phyloP scores from a whole-genome alignment of 345 rosid genomes.

The Camelina laxa region DNA sequence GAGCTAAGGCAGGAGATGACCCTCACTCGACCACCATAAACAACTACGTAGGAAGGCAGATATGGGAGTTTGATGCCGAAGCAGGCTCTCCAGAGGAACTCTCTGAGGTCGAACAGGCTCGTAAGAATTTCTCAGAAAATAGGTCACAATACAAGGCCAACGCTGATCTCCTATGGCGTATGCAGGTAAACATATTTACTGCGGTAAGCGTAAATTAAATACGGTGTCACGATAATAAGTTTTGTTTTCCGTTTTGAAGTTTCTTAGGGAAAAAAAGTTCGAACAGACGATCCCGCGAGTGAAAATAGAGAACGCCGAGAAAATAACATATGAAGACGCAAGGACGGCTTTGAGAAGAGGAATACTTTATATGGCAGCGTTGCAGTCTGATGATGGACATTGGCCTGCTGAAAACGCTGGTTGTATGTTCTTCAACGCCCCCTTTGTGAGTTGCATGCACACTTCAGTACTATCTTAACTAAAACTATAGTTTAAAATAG shows the following conservation, averaged over 20 bases:
- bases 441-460: constrained; percentile 37
- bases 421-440: constrained; percentile 58
- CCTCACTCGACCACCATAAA: constrained; percentile 45
- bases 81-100: constrained; percentile 45
- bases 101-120: constrained; percentile 33
- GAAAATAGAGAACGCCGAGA: constrained; percentile 23
- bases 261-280: constrained; percentile 35
- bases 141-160: neutral
- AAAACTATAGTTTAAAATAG: neutral
- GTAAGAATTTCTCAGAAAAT: neutral
- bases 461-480: neutral
- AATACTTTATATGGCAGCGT: constrained; percentile 36
- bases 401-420: constrained; percentile 54
- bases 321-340: constrained; percentile 22
- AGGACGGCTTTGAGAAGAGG: constrained; percentile 37
- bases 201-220: neutral
- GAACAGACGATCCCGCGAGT: constrained; percentile 37
- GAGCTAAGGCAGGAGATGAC: constrained; percentile 38
- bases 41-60: constrained; percentile 40
- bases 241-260: neutral
- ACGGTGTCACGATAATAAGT: neutral
- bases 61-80: constrained; percentile 45
- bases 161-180: constrained; percentile 31
- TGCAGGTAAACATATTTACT: constrained; percentile 16
- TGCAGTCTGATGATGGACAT: constrained; percentile 44